Conservation (phyloP, 805 yeast genomes). For the Lipomyces sp. region DNA sequence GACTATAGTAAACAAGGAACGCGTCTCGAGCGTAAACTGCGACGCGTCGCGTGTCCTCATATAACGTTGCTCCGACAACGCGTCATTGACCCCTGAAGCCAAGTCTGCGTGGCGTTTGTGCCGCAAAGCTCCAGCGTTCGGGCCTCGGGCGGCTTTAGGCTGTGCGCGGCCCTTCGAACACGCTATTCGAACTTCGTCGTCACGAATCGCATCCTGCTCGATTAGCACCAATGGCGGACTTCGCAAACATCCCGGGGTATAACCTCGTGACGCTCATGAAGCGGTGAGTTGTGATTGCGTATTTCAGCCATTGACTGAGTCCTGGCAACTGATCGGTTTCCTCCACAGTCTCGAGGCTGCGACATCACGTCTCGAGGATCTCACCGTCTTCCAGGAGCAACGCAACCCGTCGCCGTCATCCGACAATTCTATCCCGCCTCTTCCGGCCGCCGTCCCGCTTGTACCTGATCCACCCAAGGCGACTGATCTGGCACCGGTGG, state of each 20-base stretch:
- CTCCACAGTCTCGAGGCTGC: constrained; percentile 76
- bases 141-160: too few relatives aligned
- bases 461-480: too few relatives aligned
- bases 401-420: constrained; percentile 32
- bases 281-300: constrained; percentile 42
- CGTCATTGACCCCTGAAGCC: too few relatives aligned
- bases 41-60: neutral
- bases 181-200: too few relatives aligned
- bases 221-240: constrained; percentile 21
- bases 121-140: too few relatives aligned
- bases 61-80: too few relatives aligned
- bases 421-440: constrained; percentile 27
- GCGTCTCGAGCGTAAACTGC: neutral
- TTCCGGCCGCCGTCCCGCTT: constrained; percentile 26
- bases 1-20: neutral
- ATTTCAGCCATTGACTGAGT: neutral
- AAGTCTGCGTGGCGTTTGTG: too few relatives aligned
- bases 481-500: constrained; percentile 29
- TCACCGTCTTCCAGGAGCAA: constrained; percentile 73
- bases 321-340: neutral
- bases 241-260: constrained; percentile 51
- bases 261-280: constrained; percentile 77
- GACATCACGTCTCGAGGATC: constrained; percentile 86
- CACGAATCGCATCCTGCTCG: neutral
- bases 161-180: too few relatives aligned